Evolutionary conservation across 73 alveolate species (phyloP).

Genomic region (Durusdinium trenchii): DNA sequence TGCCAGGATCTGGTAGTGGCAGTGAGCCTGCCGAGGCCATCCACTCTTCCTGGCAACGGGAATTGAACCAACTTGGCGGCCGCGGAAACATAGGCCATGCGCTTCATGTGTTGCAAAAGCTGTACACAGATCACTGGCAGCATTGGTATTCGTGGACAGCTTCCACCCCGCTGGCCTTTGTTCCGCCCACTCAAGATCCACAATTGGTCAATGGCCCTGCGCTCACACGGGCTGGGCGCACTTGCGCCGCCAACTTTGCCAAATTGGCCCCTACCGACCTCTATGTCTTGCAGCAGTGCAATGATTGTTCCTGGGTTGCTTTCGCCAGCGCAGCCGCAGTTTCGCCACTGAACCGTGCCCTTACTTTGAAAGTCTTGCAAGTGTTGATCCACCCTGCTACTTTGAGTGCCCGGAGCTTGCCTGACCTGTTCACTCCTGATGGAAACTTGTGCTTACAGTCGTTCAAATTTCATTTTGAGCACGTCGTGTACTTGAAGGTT

Average conservation of each 20-base stretch:
- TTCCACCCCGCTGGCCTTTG: too few species aligned
- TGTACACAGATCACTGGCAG: too few species aligned
- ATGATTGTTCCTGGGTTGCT: background rate
- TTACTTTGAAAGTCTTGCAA: background rate
- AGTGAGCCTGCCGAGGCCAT: constrained; percentile 16
- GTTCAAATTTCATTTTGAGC: background rate
- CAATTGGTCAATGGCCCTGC: too few species aligned
- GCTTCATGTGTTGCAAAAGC: too few species aligned
- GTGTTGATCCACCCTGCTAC: background rate
- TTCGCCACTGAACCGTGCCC: background rate
- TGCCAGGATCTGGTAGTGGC: background rate
- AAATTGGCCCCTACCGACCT: too few species aligned
- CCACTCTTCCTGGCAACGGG: constrained; percentile 23
- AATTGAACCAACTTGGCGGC: too few species aligned
- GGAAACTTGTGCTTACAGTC: background rate
- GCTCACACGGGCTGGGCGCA: too few species aligned
- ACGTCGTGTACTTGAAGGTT: background rate
- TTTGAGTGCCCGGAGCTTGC: background rate
- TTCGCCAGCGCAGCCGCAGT: background rate
- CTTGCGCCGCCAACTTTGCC: too few species aligned
- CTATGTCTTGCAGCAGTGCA: too few species aligned
- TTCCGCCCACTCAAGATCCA: too few species aligned
- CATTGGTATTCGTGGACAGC: too few species aligned
- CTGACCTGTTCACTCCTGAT: background rate
- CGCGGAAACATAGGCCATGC: too few species aligned